Evolutionary conservation across 306 rosid genomes (phyloP), one percentile per base, ranked within the genome.

Genomic region (Acacia crassicarpa): DNA sequence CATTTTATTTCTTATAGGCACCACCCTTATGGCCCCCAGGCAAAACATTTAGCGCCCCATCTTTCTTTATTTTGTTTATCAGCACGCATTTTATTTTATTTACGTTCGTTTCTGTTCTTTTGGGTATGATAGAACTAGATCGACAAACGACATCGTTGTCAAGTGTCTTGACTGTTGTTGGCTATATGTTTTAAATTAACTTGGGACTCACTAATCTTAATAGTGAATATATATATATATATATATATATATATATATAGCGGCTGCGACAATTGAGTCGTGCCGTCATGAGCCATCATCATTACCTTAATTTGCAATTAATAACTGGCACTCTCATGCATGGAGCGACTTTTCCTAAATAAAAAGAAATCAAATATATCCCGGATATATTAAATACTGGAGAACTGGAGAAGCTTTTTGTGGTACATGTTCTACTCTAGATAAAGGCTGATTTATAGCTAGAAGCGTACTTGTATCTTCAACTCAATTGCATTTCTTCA

Each of bases 231-330:
- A 46, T 10, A 30, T 30, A 30, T 30, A 30, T 30, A 27, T 27
- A 12, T 45, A 45, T 45, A 45, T 45, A 45, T 48, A 48, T 49
- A 15, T 49, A 2, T 49, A 53, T 54, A 54, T 8, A 2, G 65
- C 30, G 10, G 65, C 32, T 58, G 15, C 49, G 33, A 58, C 71
- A 61, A 46, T 67, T 84, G 87, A 75, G 83, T 84, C 86, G 88
- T 74, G 83, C 66, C 67, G 67, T 72, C 80, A 51, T 82, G 81
- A 83, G 35, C 66, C 56, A 84, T 82, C 81, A 84, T 76, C 81
- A 86, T 67, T 72, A 33, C 75, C 89, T 82, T 67, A 76, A 86
- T 71, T 65, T 49, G 75, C 81, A 63, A 75, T 54, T 63, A 41
- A 44, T 76, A 40, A 51, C 32, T 65, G 62, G 54, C 65, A 75